phyloP scores from a whole-genome alignment of 208 protist genomes.

The Trypanosomatidae sp. region DNA sequence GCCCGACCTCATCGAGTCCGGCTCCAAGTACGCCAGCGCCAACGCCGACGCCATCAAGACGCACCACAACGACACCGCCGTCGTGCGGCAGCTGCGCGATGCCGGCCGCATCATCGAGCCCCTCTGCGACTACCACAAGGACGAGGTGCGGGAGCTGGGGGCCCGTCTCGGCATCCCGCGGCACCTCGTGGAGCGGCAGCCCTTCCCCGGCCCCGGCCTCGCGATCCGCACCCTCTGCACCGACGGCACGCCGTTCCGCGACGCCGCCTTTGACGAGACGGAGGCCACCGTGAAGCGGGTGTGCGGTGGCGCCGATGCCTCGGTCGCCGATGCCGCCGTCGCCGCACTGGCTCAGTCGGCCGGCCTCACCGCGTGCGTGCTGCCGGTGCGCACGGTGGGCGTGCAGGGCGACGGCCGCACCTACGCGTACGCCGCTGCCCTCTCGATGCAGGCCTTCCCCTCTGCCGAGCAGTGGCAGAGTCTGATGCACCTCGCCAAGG shows the following conservation, averaged over 20 bases:
- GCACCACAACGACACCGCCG: constrained; percentile 98
- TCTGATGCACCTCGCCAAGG: constrained; percentile 75
- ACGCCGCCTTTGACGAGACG: constrained; percentile 47
- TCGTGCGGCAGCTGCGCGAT: constrained; percentile 94
- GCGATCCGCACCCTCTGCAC: constrained; percentile 97
- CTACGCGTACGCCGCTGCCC: constrained; percentile 92
- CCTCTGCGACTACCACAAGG: constrained; percentile 97
- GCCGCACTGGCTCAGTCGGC: constrained; percentile 7
- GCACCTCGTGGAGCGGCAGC: constrained; percentile 92
- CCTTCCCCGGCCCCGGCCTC: constrained; percentile 98
- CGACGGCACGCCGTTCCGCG: constrained; percentile 60
- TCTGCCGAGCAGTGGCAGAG: constrained; percentile 62
- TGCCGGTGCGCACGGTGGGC: constrained; percentile 95
- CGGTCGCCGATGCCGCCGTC: constrained; percentile 10
- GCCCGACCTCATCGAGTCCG: constrained; percentile 97
- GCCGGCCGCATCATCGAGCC: constrained; percentile 96
- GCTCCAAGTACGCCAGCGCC: constrained; percentile 73
- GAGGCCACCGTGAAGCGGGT: constrained; percentile 32
- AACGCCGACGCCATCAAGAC: constrained; percentile 97
- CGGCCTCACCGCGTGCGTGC: constrained; percentile 43
- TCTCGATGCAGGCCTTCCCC: constrained; percentile 65
- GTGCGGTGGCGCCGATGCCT: constrained; percentile 17
- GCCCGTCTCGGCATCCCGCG: constrained; percentile 90
- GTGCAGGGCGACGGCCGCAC: constrained; percentile 98
- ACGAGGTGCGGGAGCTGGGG: constrained; percentile 97